Conservation (phyloP, 2,329 filamentous ascomycete genomes). For the Colletotrichum brevisporum region DNA sequence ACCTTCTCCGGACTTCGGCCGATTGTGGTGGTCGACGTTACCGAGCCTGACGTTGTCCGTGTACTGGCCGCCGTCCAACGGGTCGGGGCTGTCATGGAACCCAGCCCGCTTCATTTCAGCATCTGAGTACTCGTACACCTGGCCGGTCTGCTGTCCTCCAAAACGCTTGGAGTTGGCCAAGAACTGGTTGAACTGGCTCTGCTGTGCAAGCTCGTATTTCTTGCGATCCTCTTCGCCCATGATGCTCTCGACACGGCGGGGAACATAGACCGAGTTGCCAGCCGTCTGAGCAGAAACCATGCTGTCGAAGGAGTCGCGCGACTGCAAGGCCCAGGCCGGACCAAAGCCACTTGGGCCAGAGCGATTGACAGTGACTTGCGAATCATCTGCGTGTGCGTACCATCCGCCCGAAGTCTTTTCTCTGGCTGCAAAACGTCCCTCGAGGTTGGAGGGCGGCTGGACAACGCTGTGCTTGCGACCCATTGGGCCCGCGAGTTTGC, state of each 20-base stretch:
- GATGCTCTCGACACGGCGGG: constrained; percentile 79
- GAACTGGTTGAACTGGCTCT: constrained; percentile 56
- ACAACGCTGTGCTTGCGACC: constrained; percentile 70
- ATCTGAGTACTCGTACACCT: constrained; percentile 66
- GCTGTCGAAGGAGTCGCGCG: constrained; percentile 77
- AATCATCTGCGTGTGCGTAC: constrained; percentile 79
- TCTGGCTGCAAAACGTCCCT: constrained; percentile 83
- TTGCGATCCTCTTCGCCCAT: constrained; percentile 83
- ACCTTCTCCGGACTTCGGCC: constrained; percentile 41
- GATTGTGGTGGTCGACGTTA: constrained; percentile 44
- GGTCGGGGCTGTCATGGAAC: constrained; percentile 23
- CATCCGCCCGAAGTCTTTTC: constrained; percentile 77
- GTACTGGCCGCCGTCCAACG: constrained; percentile 26
- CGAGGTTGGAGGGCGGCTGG: constrained; percentile 80
- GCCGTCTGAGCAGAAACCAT: constrained; percentile 70
- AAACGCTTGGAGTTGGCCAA: constrained; percentile 42
- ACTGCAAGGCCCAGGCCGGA: constrained; percentile 51
- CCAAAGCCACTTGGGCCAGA: constrained; percentile 32
- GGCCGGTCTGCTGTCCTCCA: constrained; percentile 49
- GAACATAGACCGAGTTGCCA: constrained; percentile 74
- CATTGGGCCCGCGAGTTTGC: constrained; percentile 52
- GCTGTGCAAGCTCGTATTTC: constrained; percentile 80
- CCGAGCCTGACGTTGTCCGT: constrained; percentile 42
- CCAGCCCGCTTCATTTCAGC: constrained; percentile 48
- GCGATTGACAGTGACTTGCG: constrained; percentile 26